A percentile compares a stretch with the other conserved stretches of the same genome.
Conservation (phyloP, 495 filamentous ascomycete genomes). For the Cairneyella variabilis region DNA sequence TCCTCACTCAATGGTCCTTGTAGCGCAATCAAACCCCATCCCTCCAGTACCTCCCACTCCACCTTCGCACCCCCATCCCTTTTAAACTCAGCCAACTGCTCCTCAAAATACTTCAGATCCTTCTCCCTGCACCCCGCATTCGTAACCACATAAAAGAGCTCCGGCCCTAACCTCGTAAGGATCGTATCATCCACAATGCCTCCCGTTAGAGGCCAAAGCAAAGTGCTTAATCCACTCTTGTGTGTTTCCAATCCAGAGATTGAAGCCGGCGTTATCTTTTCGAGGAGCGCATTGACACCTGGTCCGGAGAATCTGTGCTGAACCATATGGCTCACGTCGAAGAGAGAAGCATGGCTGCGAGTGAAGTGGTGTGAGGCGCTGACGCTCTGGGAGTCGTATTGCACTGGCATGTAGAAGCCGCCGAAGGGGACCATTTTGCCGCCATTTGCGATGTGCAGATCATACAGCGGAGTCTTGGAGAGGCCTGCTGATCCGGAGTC, state of each 20-base stretch:
- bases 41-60: conserved; percentile 66
- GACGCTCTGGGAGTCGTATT: conserved; percentile 73
- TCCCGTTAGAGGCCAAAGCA: conserved; percentile 74
- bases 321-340: conserved; percentile 82
- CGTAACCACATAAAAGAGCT: conserved; percentile 85
- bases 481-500: conserved; percentile 27
- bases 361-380: conserved; percentile 84
- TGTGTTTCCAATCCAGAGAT: conserved; percentile 52
- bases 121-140: conserved; percentile 92
- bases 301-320: conserved; percentile 69
- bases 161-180: conserved; percentile 67
- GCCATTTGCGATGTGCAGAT: conserved; percentile 73
- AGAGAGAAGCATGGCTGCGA: conserved; percentile 78
- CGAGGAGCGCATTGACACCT: conserved; percentile 71
- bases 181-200: conserved; percentile 94
- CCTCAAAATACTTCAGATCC: conserved; percentile 68
- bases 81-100: conserved; percentile 53
- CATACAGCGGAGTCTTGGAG: conserved; percentile 74
- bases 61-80: conserved; percentile 44
- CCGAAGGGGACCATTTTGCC: conserved; percentile 98
- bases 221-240: conserved; percentile 72
- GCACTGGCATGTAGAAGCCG: conserved; percentile 88
- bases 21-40: conserved; percentile 71
- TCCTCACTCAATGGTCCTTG: conserved; percentile 76
- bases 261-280: conserved; percentile 72